phyloP scores from a whole-genome alignment of 192 early-diverging fungal genomes.

The Mortierella claussenii region DNA sequence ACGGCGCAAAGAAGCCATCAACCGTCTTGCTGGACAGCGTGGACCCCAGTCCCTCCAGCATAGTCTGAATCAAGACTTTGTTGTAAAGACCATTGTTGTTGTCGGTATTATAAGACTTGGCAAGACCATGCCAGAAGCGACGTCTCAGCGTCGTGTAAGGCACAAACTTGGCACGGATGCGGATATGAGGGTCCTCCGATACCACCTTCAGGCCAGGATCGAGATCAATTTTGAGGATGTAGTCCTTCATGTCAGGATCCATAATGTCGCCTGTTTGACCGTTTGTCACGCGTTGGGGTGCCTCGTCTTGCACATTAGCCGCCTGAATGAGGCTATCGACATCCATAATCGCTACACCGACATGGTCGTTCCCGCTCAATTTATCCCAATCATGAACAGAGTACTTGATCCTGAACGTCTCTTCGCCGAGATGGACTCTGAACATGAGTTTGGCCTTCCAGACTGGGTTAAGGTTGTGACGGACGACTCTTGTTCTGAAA shows the following conservation, averaged over 20 bases:
- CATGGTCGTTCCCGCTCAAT: conserved; percentile 71
- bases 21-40: conserved; percentile 74
- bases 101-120: conserved; percentile 70
- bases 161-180: conserved; percentile 70
- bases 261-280: background rate
- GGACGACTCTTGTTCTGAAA: conserved; percentile 72
- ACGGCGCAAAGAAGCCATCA: conserved; percentile 62
- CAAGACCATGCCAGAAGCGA: conserved; percentile 78
- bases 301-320: conserved; percentile 27
- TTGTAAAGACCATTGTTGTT: conserved; percentile 41
- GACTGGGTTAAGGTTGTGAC: conserved; percentile 74
- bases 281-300: background rate
- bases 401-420: conserved; percentile 61
- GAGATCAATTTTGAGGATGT: conserved; percentile 52
- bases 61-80: conserved; percentile 70
- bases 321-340: conserved; percentile 63
- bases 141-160: conserved; percentile 70
- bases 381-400: conserved; percentile 82
- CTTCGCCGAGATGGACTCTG: conserved; percentile 57
- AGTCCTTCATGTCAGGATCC: conserved; percentile 56
- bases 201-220: conserved; percentile 47
- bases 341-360: conserved; percentile 61
- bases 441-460: conserved; percentile 84
- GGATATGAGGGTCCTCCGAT: conserved; percentile 58
- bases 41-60: conserved; percentile 78